These are phyloP conservation scores for Aspergillus niger DNA, from an alignment of 2,329 filamentous ascomycete species.

Conservation along the genomic window DNA sequence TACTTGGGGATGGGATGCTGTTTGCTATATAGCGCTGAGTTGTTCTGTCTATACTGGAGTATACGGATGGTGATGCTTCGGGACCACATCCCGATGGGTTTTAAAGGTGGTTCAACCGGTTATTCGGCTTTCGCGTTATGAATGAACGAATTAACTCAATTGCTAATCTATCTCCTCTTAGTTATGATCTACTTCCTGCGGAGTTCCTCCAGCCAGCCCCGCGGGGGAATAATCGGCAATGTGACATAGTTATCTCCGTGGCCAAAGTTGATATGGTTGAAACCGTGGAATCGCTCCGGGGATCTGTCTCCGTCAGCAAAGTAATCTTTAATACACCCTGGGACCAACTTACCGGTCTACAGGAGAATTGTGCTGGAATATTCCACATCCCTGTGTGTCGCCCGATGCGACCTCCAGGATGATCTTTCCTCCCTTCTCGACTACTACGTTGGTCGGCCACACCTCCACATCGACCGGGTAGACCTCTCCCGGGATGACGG, in stretches of 20 bases:
- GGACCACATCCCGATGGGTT: slow-evolving; percentile 25
- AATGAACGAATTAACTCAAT: neutral
- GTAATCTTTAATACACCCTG: neutral
- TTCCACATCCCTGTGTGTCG: slow-evolving; percentile 55
- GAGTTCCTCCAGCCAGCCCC: neutral
- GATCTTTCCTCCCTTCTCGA: slow-evolving; percentile 36
- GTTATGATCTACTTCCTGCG: neutral
- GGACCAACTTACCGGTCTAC: slow-evolving; percentile 30
- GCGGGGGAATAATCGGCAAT: slow-evolving; percentile 50
- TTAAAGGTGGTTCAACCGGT: neutral
- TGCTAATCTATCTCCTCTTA: neutral
- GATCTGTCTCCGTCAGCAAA: slow-evolving; percentile 33
- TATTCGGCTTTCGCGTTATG: neutral
- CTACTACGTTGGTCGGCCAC: slow-evolving; percentile 43
- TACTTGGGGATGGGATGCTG: neutral
- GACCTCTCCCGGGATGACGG: slow-evolving; percentile 53
- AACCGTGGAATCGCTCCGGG: slow-evolving; percentile 47
- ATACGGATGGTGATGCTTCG: slow-evolving; percentile 12
- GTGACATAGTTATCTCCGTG: slow-evolving; percentile 51
- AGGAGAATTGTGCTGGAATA: slow-evolving; percentile 51
- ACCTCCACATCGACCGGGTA: slow-evolving; percentile 54
- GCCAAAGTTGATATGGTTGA: slow-evolving; percentile 54
- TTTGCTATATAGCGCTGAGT: no score
- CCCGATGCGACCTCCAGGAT: slow-evolving; percentile 40
- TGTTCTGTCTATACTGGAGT: neutral